Percentiles rank a stretch among this genome's conserved stretches.
Conservation (phyloP, 495 filamentous ascomycete genomes). For the Aspergillus hancockii region DNA sequence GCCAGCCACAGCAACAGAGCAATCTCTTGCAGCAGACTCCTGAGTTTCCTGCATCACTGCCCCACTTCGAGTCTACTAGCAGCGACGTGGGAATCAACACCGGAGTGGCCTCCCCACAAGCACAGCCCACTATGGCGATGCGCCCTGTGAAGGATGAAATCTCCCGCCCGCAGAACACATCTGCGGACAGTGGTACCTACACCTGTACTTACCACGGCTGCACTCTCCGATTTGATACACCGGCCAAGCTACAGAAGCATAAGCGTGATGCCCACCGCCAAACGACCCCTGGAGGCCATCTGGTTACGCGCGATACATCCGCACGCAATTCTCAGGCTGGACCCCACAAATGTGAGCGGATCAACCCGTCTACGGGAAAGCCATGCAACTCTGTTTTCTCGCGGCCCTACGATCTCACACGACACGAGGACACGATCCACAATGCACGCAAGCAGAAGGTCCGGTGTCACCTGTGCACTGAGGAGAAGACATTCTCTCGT, state of each 20-base stretch:
- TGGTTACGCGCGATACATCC: constrained; percentile 49
- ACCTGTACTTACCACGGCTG: constrained; percentile 95
- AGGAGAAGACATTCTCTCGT: constrained; percentile 94
- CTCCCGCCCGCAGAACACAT: constrained; percentile 59
- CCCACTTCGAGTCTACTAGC: constrained; percentile 64
- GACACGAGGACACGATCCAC: constrained; percentile 98
- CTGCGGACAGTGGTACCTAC: constrained; percentile 84
- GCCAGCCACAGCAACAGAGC: constrained; percentile 32
- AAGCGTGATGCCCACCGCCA: constrained; percentile 91
- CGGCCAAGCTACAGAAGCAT: constrained; percentile 86
- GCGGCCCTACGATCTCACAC: constrained; percentile 94
- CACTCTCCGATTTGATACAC: constrained; percentile 81
- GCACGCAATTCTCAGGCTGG: constrained; percentile 80
- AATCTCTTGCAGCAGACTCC: constrained; percentile 49
- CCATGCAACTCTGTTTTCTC: constrained; percentile 96
- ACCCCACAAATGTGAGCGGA: constrained; percentile 85
- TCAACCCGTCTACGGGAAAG: constrained; percentile 94
- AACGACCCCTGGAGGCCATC: constrained; percentile 46
- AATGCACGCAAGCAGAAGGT: constrained; percentile 93
- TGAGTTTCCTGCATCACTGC: constrained; percentile 62
- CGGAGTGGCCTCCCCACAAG: constrained; percentile 30
- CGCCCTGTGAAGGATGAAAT: constrained; percentile 33
- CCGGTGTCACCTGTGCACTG: constrained; percentile 91
- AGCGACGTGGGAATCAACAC: constrained; percentile 46
- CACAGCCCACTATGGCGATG: constrained; percentile 28